phyloP scores from a whole-genome alignment of 2,329 filamentous ascomycete species.

The Trichothecium roseum region DNA sequence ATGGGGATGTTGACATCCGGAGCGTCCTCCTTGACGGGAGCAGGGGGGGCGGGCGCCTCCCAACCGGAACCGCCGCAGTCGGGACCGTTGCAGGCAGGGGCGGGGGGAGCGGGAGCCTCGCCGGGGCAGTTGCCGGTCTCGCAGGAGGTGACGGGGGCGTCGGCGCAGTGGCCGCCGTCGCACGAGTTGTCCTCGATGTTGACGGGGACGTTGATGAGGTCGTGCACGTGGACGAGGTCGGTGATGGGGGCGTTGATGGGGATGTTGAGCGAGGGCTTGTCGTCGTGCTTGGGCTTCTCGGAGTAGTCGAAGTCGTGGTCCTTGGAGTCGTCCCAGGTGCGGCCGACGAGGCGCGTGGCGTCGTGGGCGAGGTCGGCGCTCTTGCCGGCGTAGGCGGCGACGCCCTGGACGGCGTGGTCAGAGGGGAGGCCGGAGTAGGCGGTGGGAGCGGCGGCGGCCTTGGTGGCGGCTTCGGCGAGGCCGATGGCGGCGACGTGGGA shows the following conservation, averaged over 20 bases:
- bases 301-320: too few species aligned
- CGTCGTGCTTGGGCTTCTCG: background rate
- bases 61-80: too few species aligned
- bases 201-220: slow-evolving; percentile 5
- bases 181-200: slow-evolving; percentile 11
- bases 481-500: too few species aligned
- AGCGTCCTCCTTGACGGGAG: background rate
- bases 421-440: slow-evolving; percentile 1
- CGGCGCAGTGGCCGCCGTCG: slow-evolving; percentile 9
- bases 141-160: slow-evolving; percentile 8
- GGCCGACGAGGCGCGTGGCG: too few species aligned
- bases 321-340: too few species aligned
- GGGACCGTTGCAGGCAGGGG: too few species aligned
- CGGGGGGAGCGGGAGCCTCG: too few species aligned
- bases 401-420: slow-evolving; percentile 4
- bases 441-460: background rate
- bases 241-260: slow-evolving; percentile 13
- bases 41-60: too few species aligned
- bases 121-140: slow-evolving; percentile 6
- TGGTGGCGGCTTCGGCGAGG: background rate
- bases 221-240: slow-evolving; percentile 9
- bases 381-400: slow-evolving; percentile 5
- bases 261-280: slow-evolving; percentile 7
- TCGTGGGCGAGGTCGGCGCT: slow-evolving; percentile 3
- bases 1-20: slow-evolving; percentile 10